A percentile compares a stretch with the other conserved stretches of the same genome.
Evolutionary conservation across 1,284 basidiomycete species (phyloP).

Genomic region (Marasmius oreades): DNA sequence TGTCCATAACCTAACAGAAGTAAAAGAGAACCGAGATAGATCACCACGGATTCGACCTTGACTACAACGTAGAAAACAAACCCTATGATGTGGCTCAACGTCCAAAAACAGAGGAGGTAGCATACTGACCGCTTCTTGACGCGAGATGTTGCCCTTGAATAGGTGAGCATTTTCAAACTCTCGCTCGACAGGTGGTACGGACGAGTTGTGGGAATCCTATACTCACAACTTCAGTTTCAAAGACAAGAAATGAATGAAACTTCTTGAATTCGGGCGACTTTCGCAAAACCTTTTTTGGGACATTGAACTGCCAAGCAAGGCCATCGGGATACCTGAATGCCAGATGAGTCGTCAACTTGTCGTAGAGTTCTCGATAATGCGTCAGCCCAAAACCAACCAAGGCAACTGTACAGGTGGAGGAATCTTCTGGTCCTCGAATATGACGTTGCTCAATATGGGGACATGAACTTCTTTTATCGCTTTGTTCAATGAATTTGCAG

Average conservation of each 20-base stretch:
- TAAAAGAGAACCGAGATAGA: slow-evolving; percentile 4
- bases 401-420: slow-evolving; percentile 82
- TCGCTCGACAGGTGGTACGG: not conserved
- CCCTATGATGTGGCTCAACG: slow-evolving; percentile 88
- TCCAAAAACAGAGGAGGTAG: slow-evolving; percentile 93
- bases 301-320: slow-evolving; percentile 94
- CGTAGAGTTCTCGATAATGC: too few species aligned
- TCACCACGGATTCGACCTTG: not conserved
- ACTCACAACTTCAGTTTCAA: slow-evolving; percentile 93
- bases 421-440: slow-evolving; percentile 75
- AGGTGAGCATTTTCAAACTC: not conserved
- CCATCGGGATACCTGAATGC: slow-evolving; percentile 83
- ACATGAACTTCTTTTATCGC: slow-evolving; percentile 77
- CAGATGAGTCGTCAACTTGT: too few species aligned
- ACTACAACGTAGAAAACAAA: slow-evolving; percentile 29
- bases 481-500: slow-evolving; percentile 69
- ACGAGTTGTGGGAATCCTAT: slow-evolving; percentile 12
- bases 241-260: slow-evolving; percentile 96
- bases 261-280: slow-evolving; percentile 93
- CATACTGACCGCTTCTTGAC: slow-evolving; percentile 99
- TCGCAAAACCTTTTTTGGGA: slow-evolving; percentile 86
- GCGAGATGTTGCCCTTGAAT: slow-evolving; percentile 85
- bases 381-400: too few species aligned
- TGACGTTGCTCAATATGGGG: slow-evolving; percentile 70
- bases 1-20: slow-evolving; percentile 77